A percentile compares a stretch with the other conserved stretches of the same genome.
phyloP scores from a whole-genome alignment of 1,284 basidiomycete genomes.

The Tilletiaria anomala region DNA sequence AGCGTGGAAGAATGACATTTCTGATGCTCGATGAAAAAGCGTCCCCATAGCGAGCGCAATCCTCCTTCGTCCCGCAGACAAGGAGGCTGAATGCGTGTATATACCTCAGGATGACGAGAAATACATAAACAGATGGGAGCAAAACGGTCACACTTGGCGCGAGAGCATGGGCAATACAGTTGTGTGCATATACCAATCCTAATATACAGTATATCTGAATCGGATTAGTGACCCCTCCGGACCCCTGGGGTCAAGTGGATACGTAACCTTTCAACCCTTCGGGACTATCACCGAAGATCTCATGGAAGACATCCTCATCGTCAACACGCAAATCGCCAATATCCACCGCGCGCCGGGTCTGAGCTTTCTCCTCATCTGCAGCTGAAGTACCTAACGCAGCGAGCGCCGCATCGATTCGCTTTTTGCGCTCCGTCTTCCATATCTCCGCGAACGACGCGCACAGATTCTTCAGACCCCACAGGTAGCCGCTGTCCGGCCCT shows the following conservation, averaged over 20 bases:
- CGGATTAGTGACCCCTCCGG: background rate
- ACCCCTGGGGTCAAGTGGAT: background rate
- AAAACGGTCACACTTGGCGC: no score
- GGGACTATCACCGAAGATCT: conserved; percentile 29
- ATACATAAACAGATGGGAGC: no score
- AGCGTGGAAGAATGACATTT: no score
- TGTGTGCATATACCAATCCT: no score
- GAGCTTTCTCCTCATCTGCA: background rate
- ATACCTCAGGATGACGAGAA: no score
- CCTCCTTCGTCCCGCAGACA: no score
- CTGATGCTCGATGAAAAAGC: no score
- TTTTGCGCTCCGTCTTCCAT: conserved; percentile 22
- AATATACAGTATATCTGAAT: background rate
- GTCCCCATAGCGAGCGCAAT: no score
- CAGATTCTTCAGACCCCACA: conserved; percentile 76
- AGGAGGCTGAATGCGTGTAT: no score
- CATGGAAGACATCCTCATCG: conserved; percentile 33
- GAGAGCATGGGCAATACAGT: no score
- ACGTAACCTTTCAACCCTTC: conserved; percentile 2
- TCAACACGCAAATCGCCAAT: conserved; percentile 23
- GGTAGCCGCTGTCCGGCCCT: conserved; percentile 81
- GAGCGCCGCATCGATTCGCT: conserved; percentile 6
- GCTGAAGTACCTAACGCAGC: conserved; percentile 1
- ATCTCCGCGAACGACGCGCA: conserved; percentile 50
- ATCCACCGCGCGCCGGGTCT: conserved; percentile 4